These are phyloP conservation scores for Vaucheria bursata DNA, from an alignment of 352 stramenopile species.

Conservation along the genomic window DNA sequence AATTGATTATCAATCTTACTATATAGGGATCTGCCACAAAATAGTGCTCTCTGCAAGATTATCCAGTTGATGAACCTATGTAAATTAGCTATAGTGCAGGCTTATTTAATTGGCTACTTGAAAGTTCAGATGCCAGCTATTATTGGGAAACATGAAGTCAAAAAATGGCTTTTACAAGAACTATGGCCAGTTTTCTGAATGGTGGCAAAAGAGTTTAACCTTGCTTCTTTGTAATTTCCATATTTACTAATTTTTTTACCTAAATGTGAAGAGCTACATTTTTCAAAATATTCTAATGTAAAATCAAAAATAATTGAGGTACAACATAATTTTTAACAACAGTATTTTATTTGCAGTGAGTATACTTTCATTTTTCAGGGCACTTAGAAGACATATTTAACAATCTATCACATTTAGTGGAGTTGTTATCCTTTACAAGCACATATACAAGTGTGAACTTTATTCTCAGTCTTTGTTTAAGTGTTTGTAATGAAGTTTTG, in stretches of 20 bases:
- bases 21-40: conserved; percentile 45
- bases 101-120: conserved; percentile 79
- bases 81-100: conserved; percentile 82
- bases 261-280: conserved; percentile 46
- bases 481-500: no score
- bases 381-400: no score
- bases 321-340: no score
- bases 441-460: no score
- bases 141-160: conserved; percentile 89
- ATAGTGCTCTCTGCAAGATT: conserved; percentile 68
- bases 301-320: conserved; percentile 42
- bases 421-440: no score
- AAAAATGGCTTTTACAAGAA: conserved; percentile 76
- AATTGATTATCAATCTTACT: no score
- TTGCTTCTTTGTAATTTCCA: conserved; percentile 81
- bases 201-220: conserved; percentile 91
- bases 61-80: conserved; percentile 89
- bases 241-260: conserved; percentile 59
- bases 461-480: no score
- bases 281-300: conserved; percentile 44
- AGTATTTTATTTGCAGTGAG: no score
- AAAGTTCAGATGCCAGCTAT: conserved; percentile 89
- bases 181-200: conserved; percentile 90
- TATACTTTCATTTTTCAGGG: no score
- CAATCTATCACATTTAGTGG: no score